Conservation (phyloP, 768 basidiomycete species). For the Termitomyces sp. region DNA sequence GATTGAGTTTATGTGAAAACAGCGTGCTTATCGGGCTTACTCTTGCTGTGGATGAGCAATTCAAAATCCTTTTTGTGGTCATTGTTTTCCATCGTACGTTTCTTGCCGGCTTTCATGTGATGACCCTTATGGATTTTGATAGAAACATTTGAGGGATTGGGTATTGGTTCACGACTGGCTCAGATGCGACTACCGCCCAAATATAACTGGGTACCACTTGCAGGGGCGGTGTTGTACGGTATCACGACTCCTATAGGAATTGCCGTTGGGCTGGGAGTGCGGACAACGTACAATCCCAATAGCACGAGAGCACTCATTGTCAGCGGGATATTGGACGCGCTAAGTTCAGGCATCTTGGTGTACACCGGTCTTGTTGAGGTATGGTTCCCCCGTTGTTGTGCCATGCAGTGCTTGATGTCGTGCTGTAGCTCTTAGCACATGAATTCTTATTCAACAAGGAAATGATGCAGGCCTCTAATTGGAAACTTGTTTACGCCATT, state of each 20-base stretch:
- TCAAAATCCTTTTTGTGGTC: slow-evolving; percentile 86
- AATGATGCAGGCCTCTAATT: slow-evolving; percentile 67
- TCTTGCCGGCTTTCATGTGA: neutral
- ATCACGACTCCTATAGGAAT: slow-evolving; percentile 85
- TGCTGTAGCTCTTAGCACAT: slow-evolving; percentile 72
- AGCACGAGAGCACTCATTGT: slow-evolving; percentile 74
- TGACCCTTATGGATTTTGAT: neutral
- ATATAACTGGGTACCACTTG: slow-evolving; percentile 52
- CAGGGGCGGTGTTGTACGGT: slow-evolving; percentile 62
- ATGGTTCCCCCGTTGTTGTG: neutral
- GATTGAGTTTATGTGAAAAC: neutral
- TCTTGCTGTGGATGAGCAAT: slow-evolving; percentile 78
- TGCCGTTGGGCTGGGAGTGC: slow-evolving; percentile 74
- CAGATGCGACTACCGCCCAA: slow-evolving; percentile 53
- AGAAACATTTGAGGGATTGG: slow-evolving; percentile 95
- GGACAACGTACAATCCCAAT: slow-evolving; percentile 75
- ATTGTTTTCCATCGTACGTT: slow-evolving; percentile 86
- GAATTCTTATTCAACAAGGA: slow-evolving; percentile 90
- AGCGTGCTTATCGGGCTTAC: slow-evolving; percentile 87
- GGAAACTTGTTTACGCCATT: slow-evolving; percentile 66
- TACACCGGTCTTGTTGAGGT: slow-evolving; percentile 49
- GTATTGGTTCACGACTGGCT: slow-evolving; percentile 86
- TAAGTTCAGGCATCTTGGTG: slow-evolving; percentile 83
- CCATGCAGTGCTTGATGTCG: slow-evolving; percentile 6
- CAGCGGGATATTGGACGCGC: slow-evolving; percentile 78